Evolutionary conservation across 2,329 filamentous ascomycete species (phyloP), one percentile per base, ranked within the genome.

Genomic region (Chaetomium olivaceum): DNA sequence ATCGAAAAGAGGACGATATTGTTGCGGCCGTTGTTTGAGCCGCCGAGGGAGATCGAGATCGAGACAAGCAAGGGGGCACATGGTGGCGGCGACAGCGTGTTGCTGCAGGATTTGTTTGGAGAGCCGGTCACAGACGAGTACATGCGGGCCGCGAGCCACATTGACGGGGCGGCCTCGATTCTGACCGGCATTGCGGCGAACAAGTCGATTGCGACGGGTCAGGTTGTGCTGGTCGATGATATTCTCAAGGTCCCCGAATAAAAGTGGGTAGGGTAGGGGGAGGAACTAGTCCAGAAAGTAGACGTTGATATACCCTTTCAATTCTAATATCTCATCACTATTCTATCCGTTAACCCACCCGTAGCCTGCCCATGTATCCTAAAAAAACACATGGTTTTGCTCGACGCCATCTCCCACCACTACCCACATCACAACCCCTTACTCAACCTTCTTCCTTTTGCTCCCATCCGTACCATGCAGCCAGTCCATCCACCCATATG

Each of bases 121-220:
- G 80, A 81, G 67, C 77, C 79, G 0, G 79, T 80, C 1, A 78
- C 80, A 12, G 84, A 87, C 71, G 77, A 83, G 75, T 80, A 80
- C 64, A 81, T 80, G 74, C 77, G 85, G 1, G 85, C 85, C 0
- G 86, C 85, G 2, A 85, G 81, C 64, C 85, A 87, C 71, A 71
- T 87, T 4, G 85, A 88, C 66, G 86, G 86, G 0, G 85, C 85
- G 0, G 75, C 83, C 62, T 87, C 84, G 0, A 87, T 88, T 39
- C 68, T 87, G 63, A 87, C 85, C 0, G 86, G 85, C 0, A 85
- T 88, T 58, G 85, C 84, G 5, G 85, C 85, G 0, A 88, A 88
- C 63, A 77, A 76, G 65, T 87, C 84, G 0, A 85, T 88, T 25
- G 80, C 80, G 0, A 87, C 83, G 0, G 85, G 85, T 0, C 80